Conservation (phyloP, 176 grass and related monocot genomes). For the Musa troglodytarum region DNA sequence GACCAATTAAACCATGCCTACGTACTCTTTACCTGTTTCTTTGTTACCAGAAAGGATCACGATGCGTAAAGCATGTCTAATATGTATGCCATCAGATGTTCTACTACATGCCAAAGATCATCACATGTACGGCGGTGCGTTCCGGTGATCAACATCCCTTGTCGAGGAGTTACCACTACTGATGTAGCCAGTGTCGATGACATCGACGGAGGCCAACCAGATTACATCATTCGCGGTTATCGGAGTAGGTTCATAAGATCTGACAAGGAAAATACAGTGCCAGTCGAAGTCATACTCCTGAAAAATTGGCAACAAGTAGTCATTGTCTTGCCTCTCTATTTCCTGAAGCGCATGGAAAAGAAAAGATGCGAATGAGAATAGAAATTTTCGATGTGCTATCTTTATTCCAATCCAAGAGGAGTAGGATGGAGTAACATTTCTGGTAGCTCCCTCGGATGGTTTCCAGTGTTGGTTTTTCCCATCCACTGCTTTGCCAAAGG, state of each 20-base stretch:
- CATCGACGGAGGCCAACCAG: neutral
- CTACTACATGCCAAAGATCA: neutral
- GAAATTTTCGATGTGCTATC: neutral
- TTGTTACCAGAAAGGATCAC: too few relatives aligned
- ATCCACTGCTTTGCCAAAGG: constrained; percentile 10
- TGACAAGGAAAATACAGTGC: neutral
- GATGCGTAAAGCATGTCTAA: too few relatives aligned
- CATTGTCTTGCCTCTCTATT: neutral
- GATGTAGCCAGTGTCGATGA: neutral
- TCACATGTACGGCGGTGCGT: neutral
- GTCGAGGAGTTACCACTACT: too few relatives aligned
- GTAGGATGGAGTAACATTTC: neutral
- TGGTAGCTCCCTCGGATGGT: neutral
- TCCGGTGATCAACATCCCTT: too few relatives aligned
- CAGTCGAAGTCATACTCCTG: neutral
- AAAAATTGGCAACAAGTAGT: neutral
- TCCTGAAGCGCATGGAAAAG: neutral
- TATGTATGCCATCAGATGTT: too few relatives aligned
- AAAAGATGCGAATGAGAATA: neutral
- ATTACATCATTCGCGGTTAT: neutral
- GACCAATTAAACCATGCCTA: too few relatives aligned
- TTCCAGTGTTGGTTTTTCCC: neutral
- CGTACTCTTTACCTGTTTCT: too few relatives aligned
- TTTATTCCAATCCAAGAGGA: constrained; percentile 6
- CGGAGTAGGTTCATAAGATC: neutral